These are phyloP conservation scores for Arthrobotrys sphaeroides DNA, from an alignment of 2,329 filamentous ascomycete species.

Conservation along the genomic window DNA sequence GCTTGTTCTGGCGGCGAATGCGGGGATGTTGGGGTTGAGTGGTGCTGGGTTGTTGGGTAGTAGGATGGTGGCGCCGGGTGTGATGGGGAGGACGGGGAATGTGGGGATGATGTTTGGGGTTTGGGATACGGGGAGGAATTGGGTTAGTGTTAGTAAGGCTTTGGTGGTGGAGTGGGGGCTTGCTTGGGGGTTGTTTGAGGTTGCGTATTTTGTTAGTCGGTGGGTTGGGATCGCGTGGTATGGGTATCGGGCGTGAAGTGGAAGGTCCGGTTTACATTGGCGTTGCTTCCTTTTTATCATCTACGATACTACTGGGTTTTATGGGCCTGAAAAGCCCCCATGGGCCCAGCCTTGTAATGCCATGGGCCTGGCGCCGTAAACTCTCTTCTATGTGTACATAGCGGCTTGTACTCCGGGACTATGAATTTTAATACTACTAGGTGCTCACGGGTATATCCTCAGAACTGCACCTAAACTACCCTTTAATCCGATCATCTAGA, in stretches of 20 bases:
- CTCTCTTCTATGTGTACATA: slow-evolving; percentile 22
- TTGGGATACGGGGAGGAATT: slow-evolving; percentile 49
- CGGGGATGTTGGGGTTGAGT: slow-evolving; percentile 37
- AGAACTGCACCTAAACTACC: background rate
- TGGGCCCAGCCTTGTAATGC: background rate
- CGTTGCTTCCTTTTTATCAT: no score
- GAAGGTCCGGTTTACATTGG: no score
- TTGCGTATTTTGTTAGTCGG: slow-evolving; percentile 56
- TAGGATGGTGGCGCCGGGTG: background rate
- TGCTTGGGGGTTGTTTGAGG: slow-evolving; percentile 57
- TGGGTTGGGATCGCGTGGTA: slow-evolving; percentile 57
- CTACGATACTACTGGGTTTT: background rate
- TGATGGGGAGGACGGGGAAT: slow-evolving; percentile 28
- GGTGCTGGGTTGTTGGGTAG: slow-evolving; percentile 25
- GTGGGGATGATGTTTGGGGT: slow-evolving; percentile 44
- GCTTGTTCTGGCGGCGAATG: slow-evolving; percentile 40
- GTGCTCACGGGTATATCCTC: background rate
- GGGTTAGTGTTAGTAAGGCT: slow-evolving; percentile 50
- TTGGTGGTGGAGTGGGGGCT: slow-evolving; percentile 56
- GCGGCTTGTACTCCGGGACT: background rate
- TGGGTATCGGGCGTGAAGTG: slow-evolving; percentile 51
- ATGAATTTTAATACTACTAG: slow-evolving; percentile 6
- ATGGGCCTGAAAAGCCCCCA: background rate
- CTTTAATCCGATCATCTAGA: background rate
- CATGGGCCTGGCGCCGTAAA: background rate